Evolutionary conservation across 2,329 filamentous ascomycete species (phyloP).

Genomic region (Colletotrichum limetticola): DNA sequence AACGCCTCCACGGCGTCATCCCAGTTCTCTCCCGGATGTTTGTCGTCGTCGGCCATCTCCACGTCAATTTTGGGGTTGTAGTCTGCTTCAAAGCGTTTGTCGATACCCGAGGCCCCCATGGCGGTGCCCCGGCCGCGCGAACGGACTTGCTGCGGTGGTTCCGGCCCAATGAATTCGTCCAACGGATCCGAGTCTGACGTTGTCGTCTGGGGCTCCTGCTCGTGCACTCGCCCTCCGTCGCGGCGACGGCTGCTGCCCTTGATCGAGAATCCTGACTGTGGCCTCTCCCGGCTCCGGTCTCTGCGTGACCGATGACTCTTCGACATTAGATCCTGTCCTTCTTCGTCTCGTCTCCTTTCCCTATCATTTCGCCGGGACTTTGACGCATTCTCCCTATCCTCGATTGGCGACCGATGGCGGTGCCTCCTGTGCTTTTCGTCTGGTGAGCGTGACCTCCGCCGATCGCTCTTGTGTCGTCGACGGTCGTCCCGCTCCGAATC

Average conservation of each 20-base stretch:
- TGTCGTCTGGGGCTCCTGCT: constrained; percentile 36
- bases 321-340: constrained; percentile 13
- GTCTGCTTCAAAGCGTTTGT: constrained; percentile 79
- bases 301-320: neutral
- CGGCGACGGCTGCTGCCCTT: constrained; percentile 15
- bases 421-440: constrained; percentile 42
- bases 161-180: constrained; percentile 81
- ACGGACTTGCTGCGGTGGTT: constrained; percentile 62
- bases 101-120: constrained; percentile 73
- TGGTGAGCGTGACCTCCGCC: constrained; percentile 46
- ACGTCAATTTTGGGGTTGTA: constrained; percentile 71
- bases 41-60: constrained; percentile 57
- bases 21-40: constrained; percentile 72
- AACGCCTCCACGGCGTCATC: constrained; percentile 82
- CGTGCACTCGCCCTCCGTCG: neutral
- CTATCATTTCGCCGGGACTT: constrained; percentile 35
- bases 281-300: constrained; percentile 4
- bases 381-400: neutral
- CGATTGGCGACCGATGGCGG: constrained; percentile 43
- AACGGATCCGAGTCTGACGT: constrained; percentile 75
- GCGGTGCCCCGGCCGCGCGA: constrained; percentile 78
- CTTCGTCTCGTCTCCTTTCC: constrained; percentile 20
- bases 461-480: constrained; percentile 29
- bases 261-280: neutral
- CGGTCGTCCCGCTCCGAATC: constrained; percentile 28